phyloP scores from a whole-genome alignment of 352 stramenopile species.

The Aphanomyces astaci region DNA sequence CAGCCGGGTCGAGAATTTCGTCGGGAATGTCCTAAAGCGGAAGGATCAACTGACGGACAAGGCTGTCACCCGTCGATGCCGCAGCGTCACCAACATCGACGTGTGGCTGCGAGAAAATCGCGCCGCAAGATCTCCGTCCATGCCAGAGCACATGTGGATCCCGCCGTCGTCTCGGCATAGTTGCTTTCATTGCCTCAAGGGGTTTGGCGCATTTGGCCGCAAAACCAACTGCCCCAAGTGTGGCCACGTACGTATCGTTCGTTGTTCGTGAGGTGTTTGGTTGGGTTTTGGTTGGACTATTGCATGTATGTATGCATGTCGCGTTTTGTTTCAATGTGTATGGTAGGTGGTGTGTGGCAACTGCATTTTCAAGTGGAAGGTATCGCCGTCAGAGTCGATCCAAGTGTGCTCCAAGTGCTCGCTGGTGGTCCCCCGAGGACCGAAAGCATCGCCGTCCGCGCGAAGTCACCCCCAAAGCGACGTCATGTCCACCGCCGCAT shows the following conservation, averaged over 20 bases:
- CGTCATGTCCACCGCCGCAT: not conserved
- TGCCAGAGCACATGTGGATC: not conserved
- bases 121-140: not conserved
- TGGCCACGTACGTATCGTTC: not conserved
- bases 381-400: not conserved
- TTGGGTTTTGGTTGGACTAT: too few relatives aligned
- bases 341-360: not conserved
- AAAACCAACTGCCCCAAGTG: not conserved
- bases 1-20: not conserved
- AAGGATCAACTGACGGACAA: not conserved
- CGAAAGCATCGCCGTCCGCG: not conserved
- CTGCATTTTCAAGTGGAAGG: not conserved
- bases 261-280: too few relatives aligned
- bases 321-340: too few relatives aligned
- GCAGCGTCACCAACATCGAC: not conserved
- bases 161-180: not conserved
- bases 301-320: too few relatives aligned
- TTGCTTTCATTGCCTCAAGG: not conserved
- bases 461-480: not conserved
- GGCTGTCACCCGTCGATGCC: not conserved
- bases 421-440: not conserved
- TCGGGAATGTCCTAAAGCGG: not conserved
- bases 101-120: not conserved
- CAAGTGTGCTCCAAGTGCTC: not conserved
- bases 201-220: not conserved